These are phyloP conservation scores for Arabidopsis lyrata DNA, from an alignment of 441 rosid genomes.

Conservation along the genomic window DNA sequence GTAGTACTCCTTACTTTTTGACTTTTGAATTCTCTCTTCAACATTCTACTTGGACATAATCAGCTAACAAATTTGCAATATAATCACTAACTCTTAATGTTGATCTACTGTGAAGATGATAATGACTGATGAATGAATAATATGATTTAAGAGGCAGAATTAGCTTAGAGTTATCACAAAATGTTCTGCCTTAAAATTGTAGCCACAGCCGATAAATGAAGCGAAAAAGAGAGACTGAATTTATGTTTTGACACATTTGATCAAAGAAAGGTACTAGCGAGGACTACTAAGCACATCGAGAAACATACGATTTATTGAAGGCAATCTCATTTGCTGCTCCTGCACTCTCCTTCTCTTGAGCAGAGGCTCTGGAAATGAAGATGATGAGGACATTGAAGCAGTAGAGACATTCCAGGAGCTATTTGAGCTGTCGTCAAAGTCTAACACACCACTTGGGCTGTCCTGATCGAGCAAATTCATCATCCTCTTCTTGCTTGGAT, in stretches of 20 bases:
- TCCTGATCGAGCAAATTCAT: conserved; percentile 41
- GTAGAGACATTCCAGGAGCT: conserved; percentile 45
- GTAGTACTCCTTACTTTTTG: conserved; percentile 22
- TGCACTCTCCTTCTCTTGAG: conserved; percentile 71
- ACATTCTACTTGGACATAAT: conserved; percentile 4
- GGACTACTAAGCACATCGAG: conserved; percentile 75
- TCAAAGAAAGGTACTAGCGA: conserved; percentile 39
- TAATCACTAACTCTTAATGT: neutral
- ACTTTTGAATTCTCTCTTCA: conserved; percentile 26
- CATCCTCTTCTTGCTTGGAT: conserved; percentile 50
- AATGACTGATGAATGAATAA: neutral
- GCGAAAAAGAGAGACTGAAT: conserved; percentile 30
- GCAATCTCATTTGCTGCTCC: conserved; percentile 73
- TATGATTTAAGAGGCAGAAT: conserved; percentile 11
- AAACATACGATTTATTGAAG: conserved; percentile 63
- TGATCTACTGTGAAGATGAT: conserved; percentile 8
- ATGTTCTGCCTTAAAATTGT: conserved; percentile 14
- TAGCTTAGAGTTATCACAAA: conserved; percentile 33
- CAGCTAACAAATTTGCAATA: neutral
- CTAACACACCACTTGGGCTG: conserved; percentile 56
- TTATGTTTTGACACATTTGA: conserved; percentile 22
- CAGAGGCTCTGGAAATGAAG: conserved; percentile 52
- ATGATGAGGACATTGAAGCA: conserved; percentile 46
- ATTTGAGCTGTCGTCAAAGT: conserved; percentile 53
- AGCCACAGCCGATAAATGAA: neutral